Percentiles rank a stretch among this genome's conserved stretches.
Evolutionary conservation across 2,329 filamentous ascomycete species (phyloP).

Genomic region (Simplicillium sp.): DNA sequence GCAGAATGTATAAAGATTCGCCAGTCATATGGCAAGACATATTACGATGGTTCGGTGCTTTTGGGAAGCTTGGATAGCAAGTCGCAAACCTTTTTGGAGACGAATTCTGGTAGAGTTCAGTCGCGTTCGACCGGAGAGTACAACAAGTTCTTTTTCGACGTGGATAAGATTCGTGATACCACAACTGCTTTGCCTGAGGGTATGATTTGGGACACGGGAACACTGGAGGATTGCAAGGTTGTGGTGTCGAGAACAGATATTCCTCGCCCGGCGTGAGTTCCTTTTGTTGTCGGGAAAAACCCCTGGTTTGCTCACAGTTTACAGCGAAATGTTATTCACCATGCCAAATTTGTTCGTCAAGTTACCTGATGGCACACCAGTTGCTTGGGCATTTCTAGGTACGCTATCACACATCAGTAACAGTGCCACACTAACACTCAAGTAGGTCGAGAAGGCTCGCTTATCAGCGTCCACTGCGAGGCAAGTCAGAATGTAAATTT

Average conservation of each 20-base stretch:
- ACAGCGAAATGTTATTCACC: conserved; percentile 29
- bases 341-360: conserved; percentile 39
- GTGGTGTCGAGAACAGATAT: conserved; percentile 47
- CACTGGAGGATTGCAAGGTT: conserved; percentile 42
- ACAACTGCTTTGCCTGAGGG: conserved; percentile 28
- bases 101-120: conserved; percentile 13
- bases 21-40: conserved; percentile 19
- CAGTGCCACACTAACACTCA: background rate
- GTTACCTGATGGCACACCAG: conserved; percentile 31
- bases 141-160: conserved; percentile 50
- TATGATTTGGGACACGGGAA: conserved; percentile 45
- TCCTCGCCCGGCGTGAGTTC: conserved; percentile 39
- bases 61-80: conserved; percentile 4
- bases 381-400: conserved; percentile 58
- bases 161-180: conserved; percentile 30
- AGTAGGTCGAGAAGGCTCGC: conserved; percentile 48
- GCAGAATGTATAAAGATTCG: conserved; percentile 18
- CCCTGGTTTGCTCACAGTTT: no score
- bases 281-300: background rate
- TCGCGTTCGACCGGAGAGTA: conserved; percentile 21
- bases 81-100: conserved; percentile 5
- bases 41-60: conserved; percentile 5
- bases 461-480: conserved; percentile 53
- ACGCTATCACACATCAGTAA: background rate
- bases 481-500: conserved; percentile 10